Evolutionary conservation across 139 green algal species (phyloP), one percentile per base, ranked within the genome.

Genomic region (Trebouxia sp.): DNA sequence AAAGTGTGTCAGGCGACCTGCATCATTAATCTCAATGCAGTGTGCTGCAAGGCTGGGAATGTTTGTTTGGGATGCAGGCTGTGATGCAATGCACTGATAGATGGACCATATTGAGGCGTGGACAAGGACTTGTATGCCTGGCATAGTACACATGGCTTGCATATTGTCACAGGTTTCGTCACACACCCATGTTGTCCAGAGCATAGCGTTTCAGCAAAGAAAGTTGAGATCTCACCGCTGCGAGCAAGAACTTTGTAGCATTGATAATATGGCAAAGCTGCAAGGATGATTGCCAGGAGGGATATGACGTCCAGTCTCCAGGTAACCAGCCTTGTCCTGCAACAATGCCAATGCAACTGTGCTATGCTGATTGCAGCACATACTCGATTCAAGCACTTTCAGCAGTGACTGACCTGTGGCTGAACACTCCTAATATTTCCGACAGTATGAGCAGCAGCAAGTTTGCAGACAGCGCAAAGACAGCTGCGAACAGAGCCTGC

Each of bases 381-480:
- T n/a, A n/a, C n/a, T n/a, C n/a, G n/a, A n/a, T n/a, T n/a, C n/a
- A n/a, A n/a, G n/a, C n/a, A n/a, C n/a, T n/a, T n/a, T n/a, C n/a
- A n/a, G 8, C 20, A 20, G 35, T 38, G n/a, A 10, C 76, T 43
- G 22, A 95, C 90, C 88, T 85, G 22, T 79, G 65, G 35, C 83
- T 72, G 66, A 98, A 87, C 9, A 95, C 58, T 65, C 85, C 88
- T 17, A 96, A 82, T 5, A 98, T 93, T 75, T 98, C 95, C 79
- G 93, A 97, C 2, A 98, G 80, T 3, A 98, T 87, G 35, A 98
- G 85, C 74, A 95, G 80, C 65, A 98, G 82, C 43, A 98, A 86
- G 82, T 97, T 95, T 79, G 89, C 92, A n/a, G 91, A 98, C 0
- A 98, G 79, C 0, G 93, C 92, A 82, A 98, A 98, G 0, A 96